Conservation (phyloP, 129 eudicot species). For the Flaveria trinervia region DNA sequence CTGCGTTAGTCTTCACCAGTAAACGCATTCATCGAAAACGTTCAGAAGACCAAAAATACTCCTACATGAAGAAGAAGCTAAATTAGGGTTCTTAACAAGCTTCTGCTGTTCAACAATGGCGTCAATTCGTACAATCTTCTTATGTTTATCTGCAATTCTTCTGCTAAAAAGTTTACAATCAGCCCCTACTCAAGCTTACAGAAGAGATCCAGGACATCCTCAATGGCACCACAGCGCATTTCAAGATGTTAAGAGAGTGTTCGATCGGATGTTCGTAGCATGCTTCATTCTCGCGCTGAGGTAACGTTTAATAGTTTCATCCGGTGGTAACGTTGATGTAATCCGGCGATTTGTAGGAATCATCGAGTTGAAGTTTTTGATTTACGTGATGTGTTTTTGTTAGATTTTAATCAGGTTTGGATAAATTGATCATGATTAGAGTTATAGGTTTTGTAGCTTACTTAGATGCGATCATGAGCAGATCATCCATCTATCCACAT, state of each 20-base stretch:
- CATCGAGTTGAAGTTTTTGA: slow-evolving; percentile 11
- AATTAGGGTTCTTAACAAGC: slow-evolving; percentile 33
- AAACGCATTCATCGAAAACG: slow-evolving; percentile 24
- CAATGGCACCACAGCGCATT: slow-evolving; percentile 99
- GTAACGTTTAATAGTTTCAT: slow-evolving; percentile 33
- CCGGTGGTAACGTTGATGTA: not conserved
- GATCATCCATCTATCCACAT: not conserved
- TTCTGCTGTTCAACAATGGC: slow-evolving; percentile 35
- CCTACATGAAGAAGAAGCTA: slow-evolving; percentile 14
- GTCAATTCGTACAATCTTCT: slow-evolving; percentile 15
- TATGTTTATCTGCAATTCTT: slow-evolving; percentile 18
- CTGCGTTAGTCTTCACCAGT: slow-evolving; percentile 32
- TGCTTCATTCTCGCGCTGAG: slow-evolving; percentile 98
- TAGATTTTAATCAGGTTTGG: slow-evolving; percentile 5
- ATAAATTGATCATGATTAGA: slow-evolving; percentile 2
- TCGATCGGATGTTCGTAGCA: slow-evolving; percentile 84
- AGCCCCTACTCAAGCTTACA: slow-evolving; percentile 63
- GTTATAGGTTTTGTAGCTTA: not conserved
- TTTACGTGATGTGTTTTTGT: not conserved
- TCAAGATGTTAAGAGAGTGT: slow-evolving; percentile 76
- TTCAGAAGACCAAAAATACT: slow-evolving; percentile 16
- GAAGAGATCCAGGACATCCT: slow-evolving; percentile 97
- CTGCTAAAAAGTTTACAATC: slow-evolving; percentile 34
- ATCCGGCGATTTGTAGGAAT: slow-evolving; percentile 12
- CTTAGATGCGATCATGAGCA: not conserved